Evolutionary conservation across 345 rosid genomes (phyloP).

Genomic region (Acer yangbiense): DNA sequence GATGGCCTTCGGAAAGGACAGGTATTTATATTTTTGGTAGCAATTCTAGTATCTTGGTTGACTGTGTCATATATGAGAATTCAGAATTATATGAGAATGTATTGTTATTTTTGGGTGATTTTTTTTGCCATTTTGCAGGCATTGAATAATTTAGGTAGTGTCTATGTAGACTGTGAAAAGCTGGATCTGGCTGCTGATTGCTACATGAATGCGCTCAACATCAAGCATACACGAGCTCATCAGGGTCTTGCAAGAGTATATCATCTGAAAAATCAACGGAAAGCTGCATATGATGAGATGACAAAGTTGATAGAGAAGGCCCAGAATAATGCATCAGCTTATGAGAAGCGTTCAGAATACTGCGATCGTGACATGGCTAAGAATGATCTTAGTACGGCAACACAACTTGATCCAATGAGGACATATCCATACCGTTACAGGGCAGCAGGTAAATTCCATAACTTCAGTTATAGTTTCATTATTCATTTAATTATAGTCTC

Average conservation of each 20-base stretch:
- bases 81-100: background rate
- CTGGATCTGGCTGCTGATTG: conserved; percentile 89
- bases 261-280: conserved; percentile 77
- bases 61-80: background rate
- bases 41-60: background rate
- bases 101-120: conserved; percentile 3
- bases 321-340: conserved; percentile 83
- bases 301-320: conserved; percentile 93
- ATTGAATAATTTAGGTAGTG: conserved; percentile 83
- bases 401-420: conserved; percentile 86
- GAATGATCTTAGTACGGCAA: conserved; percentile 76
- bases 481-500: background rate
- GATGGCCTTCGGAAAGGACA: conserved; percentile 99
- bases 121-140: conserved; percentile 56
- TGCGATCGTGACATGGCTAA: conserved; percentile 95
- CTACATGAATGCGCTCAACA: conserved; percentile 85
- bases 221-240: conserved; percentile 97
- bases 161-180: conserved; percentile 84
- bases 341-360: conserved; percentile 96
- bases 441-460: conserved; percentile 73
- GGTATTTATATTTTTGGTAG: conserved; percentile 40
- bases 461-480: background rate
- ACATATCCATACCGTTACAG: conserved; percentile 98
- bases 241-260: conserved; percentile 94
- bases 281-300: conserved; percentile 96